Conservation (phyloP, 805 yeast species). For the Hemisphaericaspora nanyangensis region DNA sequence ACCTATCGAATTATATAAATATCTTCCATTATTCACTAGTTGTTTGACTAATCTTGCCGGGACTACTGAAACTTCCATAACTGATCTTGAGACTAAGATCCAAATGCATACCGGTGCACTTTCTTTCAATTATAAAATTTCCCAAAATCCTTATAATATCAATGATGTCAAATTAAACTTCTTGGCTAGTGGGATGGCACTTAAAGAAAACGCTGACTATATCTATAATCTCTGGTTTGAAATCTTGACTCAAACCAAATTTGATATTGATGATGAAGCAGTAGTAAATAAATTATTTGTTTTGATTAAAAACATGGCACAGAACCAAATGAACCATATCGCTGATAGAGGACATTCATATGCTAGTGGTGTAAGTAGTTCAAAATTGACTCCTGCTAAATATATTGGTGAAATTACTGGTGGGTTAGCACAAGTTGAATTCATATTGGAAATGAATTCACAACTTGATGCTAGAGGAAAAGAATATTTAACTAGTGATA, state of each 20-base stretch:
- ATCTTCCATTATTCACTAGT: constrained; percentile 70
- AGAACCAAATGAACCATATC: constrained; percentile 72
- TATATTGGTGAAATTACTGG: constrained; percentile 58
- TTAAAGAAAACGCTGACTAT: constrained; percentile 58
- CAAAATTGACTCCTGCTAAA: constrained; percentile 58
- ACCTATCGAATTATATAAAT: constrained; percentile 62
- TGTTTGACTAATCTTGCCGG: constrained; percentile 81
- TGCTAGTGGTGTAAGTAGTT: constrained; percentile 65
- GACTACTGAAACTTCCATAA: constrained; percentile 66
- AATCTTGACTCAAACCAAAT: constrained; percentile 65
- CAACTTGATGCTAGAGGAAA: constrained; percentile 41
- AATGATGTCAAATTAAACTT: constrained; percentile 49
- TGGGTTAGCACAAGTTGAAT: constrained; percentile 77
- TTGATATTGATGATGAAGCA: constrained; percentile 30
- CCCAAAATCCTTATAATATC: constrained; percentile 51
- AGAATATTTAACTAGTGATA: constrained; percentile 36
- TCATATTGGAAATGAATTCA: constrained; percentile 56
- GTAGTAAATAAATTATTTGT: constrained; percentile 64
- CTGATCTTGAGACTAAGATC: constrained; percentile 80
- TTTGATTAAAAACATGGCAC: constrained; percentile 67
- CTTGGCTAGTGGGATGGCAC: constrained; percentile 61
- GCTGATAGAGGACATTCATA: constrained; percentile 87
- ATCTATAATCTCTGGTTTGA: constrained; percentile 67
- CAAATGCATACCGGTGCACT: constrained; percentile 84
- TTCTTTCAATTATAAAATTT: constrained; percentile 54